Evolutionary conservation across 1,284 basidiomycete genomes (phyloP), one percentile per base, ranked within the genome.

Genomic region (Ganoderma leucocontextum): DNA sequence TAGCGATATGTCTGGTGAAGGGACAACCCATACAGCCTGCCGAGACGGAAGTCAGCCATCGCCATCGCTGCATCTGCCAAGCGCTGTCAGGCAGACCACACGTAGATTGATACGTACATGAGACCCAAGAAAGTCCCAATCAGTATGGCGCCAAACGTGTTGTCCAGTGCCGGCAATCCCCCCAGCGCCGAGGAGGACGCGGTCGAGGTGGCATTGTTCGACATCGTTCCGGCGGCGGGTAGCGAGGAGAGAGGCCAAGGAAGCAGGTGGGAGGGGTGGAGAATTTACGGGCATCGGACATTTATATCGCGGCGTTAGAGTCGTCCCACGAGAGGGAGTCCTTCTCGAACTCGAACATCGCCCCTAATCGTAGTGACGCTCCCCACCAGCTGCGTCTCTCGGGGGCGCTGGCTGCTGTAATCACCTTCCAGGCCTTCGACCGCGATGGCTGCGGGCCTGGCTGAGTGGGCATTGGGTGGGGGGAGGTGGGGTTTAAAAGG

Each of bases 1-100:
- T 71, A 71, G 9, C 70, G 65, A 29, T 63, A 71, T 2, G 67
- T 63, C 53, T 71, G 70, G 41, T 71, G 70, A 17, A 49, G 60
- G 6, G 65, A 67, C 3, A 71, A n/a, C 1, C 70, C 70, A 41
- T 69, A 67, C 17, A 71, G 3, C 15, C 70, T 71, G 62, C 1
- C 10, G 5, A 35, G 5, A 25, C 13, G 29, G 29, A 15, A 0
- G 2, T 7, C 22, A 3, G 10, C 22, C 6, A 49, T 25, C 22
- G 22, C 12, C 47, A 25, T 4, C 1, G 3, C 17, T 19, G 17
- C 6, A 5, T 5, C 39, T 41, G 39, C 42, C n/a, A 22, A 7
- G 29, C 2, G 29, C 29, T 61, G 2, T 47, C 19, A n/a, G 19
- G 38, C 25, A 13, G 38, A 33, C 61, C n/a, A 39, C 9, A 39